Evolutionary conservation across 2,329 filamentous ascomycete genomes (phyloP), one percentile per base, ranked within the genome.

Genomic region (Mycocentrospora acerina): DNA sequence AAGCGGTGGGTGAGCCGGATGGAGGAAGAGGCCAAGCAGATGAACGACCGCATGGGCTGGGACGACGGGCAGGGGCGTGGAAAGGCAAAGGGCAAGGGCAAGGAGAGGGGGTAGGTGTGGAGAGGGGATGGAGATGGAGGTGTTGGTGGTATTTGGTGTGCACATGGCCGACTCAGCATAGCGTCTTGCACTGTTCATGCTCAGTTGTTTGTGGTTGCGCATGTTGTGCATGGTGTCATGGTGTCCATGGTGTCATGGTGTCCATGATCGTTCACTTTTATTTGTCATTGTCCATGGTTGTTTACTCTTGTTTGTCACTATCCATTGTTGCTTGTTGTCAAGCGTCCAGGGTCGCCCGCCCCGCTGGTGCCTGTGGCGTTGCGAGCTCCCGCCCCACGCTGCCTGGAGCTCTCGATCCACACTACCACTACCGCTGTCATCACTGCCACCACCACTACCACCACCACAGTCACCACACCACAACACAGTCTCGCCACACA

Each of bases 1-100:
- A 85, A 90, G 64, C 78, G 93, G 37, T 97, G 90, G 89, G 90
- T 97, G 86, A 82, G 81, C 60, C 78, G 85, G 48, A 93, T 93
- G 79, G 85, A 83, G 4, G 79, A 84, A 61, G 90, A 96, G 71
- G 91, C 88, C 9, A 87, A 93, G 39, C 83, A 81, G 47, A 90
- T 95, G 85, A 97, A 97, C 35, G 50, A 56, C 30, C 31, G 49
- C 33, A 60, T 55, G 38, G 58, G 56, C 2, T 59, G 57, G 55
- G 50, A 59, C 35, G 53, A 55, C 19, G 15, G 32, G 43, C 43
- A 43, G 39, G 42, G 36, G 37, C 30, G 54, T 46, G 48, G 28
- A 30, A 13, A 29, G 37, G 17, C 5, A 5, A 9, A 22, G 19
- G 19, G 19, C 19, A 22, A 22, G 19, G 19, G 19, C 19, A 22